phyloP scores from a whole-genome alignment of 495 filamentous ascomycete genomes.

The Hypomontagnella monticulosa region DNA sequence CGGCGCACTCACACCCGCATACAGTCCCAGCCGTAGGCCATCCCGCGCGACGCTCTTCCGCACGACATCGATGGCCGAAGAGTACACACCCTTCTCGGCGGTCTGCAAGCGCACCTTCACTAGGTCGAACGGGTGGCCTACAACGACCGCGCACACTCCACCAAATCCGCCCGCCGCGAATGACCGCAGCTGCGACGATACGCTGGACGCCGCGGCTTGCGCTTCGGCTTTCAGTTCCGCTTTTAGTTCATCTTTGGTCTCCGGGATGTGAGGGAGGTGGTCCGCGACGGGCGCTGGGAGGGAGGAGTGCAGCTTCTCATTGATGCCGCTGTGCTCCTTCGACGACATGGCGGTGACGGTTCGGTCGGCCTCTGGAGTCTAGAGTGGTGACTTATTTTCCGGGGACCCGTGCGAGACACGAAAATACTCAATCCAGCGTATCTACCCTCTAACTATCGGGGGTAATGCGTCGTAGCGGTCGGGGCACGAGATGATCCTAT shows the following conservation, averaged over 20 bases:
- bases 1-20: slow-evolving; percentile 96
- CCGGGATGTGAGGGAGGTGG: slow-evolving; percentile 62
- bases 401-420: too few species aligned
- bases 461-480: too few species aligned
- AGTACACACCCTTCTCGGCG: slow-evolving; percentile 92
- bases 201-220: slow-evolving; percentile 57
- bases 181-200: slow-evolving; percentile 70
- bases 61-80: slow-evolving; percentile 90
- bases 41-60: slow-evolving; percentile 86
- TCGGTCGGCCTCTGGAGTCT: not conserved
- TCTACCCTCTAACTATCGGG: too few species aligned
- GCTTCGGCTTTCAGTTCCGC: slow-evolving; percentile 59
- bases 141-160: slow-evolving; percentile 90
- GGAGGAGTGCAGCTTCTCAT: slow-evolving; percentile 48
- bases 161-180: slow-evolving; percentile 91
- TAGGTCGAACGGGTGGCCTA: slow-evolving; percentile 96
- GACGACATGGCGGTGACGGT: slow-evolving; percentile 40
- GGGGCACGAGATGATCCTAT: not conserved
- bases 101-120: slow-evolving; percentile 98
- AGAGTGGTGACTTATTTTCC: too few species aligned
- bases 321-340: slow-evolving; percentile 41
- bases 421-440: too few species aligned
- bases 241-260: slow-evolving; percentile 62
- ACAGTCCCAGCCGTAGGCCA: slow-evolving; percentile 83
- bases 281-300: slow-evolving; percentile 53